Evolutionary conservation across 192 early-diverging fungal species (phyloP).

Genomic region (Entomortierella chlamydospora): DNA sequence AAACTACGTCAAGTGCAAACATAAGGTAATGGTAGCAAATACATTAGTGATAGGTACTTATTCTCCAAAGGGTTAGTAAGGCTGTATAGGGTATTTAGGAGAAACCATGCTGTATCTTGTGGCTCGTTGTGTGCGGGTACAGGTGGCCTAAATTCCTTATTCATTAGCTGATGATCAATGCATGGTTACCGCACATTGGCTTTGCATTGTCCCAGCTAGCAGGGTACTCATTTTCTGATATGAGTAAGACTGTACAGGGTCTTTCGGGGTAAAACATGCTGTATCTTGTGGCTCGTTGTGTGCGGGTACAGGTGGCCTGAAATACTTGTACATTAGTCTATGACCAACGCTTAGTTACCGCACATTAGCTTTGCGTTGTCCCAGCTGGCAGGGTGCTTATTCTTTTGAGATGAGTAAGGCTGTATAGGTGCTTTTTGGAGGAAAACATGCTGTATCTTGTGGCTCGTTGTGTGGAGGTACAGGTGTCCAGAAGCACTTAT

Average conservation of each 20-base stretch:
- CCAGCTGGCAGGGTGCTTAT: background rate
- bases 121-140: background rate
- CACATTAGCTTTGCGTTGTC: background rate
- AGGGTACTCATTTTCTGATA: conserved; percentile 3
- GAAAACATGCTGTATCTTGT: conserved; percentile 3
- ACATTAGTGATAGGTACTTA: conserved; percentile 5
- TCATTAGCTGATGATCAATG: background rate
- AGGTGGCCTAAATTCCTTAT: conserved; percentile 1
- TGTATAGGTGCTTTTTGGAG: background rate
- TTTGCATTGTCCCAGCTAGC: conserved; percentile 5
- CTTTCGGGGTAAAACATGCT: conserved; percentile 1
- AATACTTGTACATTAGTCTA: background rate
- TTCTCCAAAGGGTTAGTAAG: background rate
- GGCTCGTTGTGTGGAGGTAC: background rate
- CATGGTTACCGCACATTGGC: background rate
- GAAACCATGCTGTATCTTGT: background rate
- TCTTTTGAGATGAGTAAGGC: background rate
- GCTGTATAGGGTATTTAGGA: background rate
- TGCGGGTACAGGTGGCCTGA: conserved; percentile 5
- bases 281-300: conserved; percentile 3
- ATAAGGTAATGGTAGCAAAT: conserved; percentile 1
- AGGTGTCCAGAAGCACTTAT: conserved; percentile 1
- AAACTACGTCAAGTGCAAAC: background rate
- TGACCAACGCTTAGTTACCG: background rate
- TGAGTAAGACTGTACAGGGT: conserved; percentile 4